Evolutionary conservation across 768 basidiomycete genomes (phyloP), one percentile per base, ranked within the genome.

Genomic region (Hypholoma fasciculare): DNA sequence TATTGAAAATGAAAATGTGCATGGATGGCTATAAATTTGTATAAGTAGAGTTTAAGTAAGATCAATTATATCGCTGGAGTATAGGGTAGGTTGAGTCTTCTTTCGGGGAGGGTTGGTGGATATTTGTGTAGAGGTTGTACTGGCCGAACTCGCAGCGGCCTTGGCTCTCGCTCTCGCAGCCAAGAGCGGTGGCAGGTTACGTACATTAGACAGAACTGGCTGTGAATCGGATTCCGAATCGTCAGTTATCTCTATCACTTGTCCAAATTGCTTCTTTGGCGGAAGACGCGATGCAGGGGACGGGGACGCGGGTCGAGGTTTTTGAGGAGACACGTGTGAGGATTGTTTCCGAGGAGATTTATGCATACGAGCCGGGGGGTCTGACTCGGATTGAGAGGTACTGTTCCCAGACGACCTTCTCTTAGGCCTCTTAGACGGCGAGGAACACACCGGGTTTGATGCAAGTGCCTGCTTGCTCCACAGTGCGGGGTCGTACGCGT

Each of bases 1-100:
- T 46, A 23, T 6, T 8, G 17, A 17, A 46, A 20, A 39, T 49
- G n/a, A n/a, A n/a, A n/a, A n/a, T n/a, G n/a, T n/a, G n/a, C n/a
- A n/a, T n/a, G n/a, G n/a, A 14, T 58, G 34, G 23, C 1, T 23
- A 23, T 23, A 23, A 23, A 23, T 23, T 23, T 23, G n/a, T n/a
- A 23, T 23, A 23, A 23, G 23, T 23, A 4, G 23, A 23, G 26
- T 54, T 36, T 58, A 66, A 50, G 66, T 67, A 26, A 67, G 63
- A 62, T 68, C 67, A 26, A 68, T 68, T 36, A 68, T 61, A 62
- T 68, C 63, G 16, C 49, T 51, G n/a, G 47, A 13, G n/a, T 38
- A 43, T 30, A 34, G 9, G 16, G 53, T 49, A 7, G 27, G 39
- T 12, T 46, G 17, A 11, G 17, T 46, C 17, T 23, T 23, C 23